Percentiles rank a stretch among this genome's conserved stretches.
phyloP scores from a whole-genome alignment of 2,329 filamentous ascomycete genomes.

The Hortaea werneckii region DNA sequence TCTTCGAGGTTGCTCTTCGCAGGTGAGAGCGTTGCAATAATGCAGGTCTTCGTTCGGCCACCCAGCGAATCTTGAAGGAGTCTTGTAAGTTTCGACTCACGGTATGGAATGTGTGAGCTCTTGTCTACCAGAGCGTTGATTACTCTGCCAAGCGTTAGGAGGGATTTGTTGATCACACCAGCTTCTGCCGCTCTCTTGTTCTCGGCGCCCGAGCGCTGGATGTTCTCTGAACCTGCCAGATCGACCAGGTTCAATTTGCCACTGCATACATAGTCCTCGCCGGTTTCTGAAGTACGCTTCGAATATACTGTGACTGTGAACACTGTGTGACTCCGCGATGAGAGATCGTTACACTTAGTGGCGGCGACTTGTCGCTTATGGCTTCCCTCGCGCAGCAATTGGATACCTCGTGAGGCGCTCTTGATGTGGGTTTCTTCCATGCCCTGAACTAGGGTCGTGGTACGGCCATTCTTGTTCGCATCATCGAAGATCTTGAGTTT shows the following conservation, averaged over 20 bases:
- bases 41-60: conserved; percentile 93
- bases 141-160: conserved; percentile 87
- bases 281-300: conserved; percentile 69
- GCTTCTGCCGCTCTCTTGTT: conserved; percentile 96
- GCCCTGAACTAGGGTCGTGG: conserved; percentile 81
- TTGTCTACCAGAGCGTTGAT: conserved; percentile 95
- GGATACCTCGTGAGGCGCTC: conserved; percentile 73
- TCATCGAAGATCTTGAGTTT: conserved; percentile 97
- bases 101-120: conserved; percentile 77
- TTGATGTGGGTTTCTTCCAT: conserved; percentile 97
- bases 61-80: conserved; percentile 93
- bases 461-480: conserved; percentile 65
- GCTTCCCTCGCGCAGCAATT: conserved; percentile 78
- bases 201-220: conserved; percentile 90
- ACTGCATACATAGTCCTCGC: conserved; percentile 80
- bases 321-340: conserved; percentile 91
- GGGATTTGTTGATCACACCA: conserved; percentile 93
- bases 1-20: conserved; percentile 93
- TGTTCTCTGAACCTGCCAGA: conserved; percentile 94
- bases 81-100: conserved; percentile 92
- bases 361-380: conserved; percentile 95
- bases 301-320: conserved; percentile 92
- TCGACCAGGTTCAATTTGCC: conserved; percentile 96
- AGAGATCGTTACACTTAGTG: conserved; percentile 98
- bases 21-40: conserved; percentile 92